Base-by-base conservation (phyloP, 257 asterid genomes). In the Solanum virginianum region DNA sequence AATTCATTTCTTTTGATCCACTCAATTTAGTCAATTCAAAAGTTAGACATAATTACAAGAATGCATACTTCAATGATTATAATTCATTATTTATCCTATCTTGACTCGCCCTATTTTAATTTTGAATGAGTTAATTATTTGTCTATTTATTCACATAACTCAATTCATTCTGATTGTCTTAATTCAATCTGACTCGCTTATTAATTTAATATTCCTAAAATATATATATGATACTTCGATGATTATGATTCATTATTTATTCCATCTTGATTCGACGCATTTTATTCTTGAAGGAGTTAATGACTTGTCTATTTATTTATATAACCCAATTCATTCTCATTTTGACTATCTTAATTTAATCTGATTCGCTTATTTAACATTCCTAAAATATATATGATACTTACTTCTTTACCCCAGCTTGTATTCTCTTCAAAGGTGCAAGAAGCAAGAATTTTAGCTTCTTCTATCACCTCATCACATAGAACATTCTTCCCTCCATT, bases 321-420 rank as follows among this genome's bases (percentile, higher is more conserved):
- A 2, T 65, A 65, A 43, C 3, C 45, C 6, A n/a, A 4, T 11
- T 3, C 3, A 12, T 7, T 45, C 10, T 3, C 3, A 12, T 7
- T 45, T 9, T 43, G 0, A 43, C 2, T 2, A 1, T 5, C 7
- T 13, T 20, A 72, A 20, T 43, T 43, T 6, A 72, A 5, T 20
- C 1, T 18, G n/a, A 20, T 1, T 3, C 1, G 18, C 0, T 12
- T 6, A 43, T 20, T 2, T 71, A 4, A 72, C 18, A 4, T 0
- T 1, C 54, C 6, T 41, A 20, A 41, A 6, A 17, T 36, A 69
- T 36, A 47, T 7, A 47, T 13, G 32, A 43, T 16, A 84, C 94
- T 83, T 91, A 90, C 98, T 17, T 92, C 90, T 87, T 90, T 91
- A n/a, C 98, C 98, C 98, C 98, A 95, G 60, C 70, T 82, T 7